These are phyloP conservation scores for Colletotrichum tabaci DNA, from an alignment of 2,329 filamentous ascomycete species.

Conservation along the genomic window DNA sequence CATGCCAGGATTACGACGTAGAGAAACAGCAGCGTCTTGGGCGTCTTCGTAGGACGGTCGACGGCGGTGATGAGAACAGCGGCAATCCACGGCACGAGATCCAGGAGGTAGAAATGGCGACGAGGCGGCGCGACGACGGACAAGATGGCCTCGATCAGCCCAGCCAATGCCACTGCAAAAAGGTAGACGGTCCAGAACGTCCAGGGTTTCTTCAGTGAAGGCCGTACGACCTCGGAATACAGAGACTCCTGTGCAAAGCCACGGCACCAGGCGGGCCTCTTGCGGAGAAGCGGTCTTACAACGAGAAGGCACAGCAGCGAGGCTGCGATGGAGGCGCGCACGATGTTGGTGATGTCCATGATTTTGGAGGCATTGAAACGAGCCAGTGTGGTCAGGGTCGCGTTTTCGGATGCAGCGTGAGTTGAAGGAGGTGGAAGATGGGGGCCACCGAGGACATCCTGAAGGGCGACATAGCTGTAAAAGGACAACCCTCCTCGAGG, in stretches of 20 bases:
- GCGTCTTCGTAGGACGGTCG: constrained; percentile 58
- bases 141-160: constrained; percentile 52
- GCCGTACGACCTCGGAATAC: constrained; percentile 40
- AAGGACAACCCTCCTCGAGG: neutral
- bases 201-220: constrained; percentile 51
- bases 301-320: constrained; percentile 50
- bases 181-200: constrained; percentile 57
- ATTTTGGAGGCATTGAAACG: constrained; percentile 9
- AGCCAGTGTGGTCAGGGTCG: neutral
- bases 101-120: constrained; percentile 49
- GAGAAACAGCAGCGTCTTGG: constrained; percentile 57
- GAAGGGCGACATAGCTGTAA: constrained; percentile 33
- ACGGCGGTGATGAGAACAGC: constrained; percentile 54
- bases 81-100: constrained; percentile 57
- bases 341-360: constrained; percentile 41
- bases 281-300: constrained; percentile 45
- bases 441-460: constrained; percentile 28
- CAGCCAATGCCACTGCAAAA: constrained; percentile 50
- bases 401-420: neutral
- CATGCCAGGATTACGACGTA: constrained; percentile 55
- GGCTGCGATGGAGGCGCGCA: constrained; percentile 50
- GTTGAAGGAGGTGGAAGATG: constrained; percentile 8
- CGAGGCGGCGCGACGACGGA: constrained; percentile 50
- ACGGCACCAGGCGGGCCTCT: constrained; percentile 57
- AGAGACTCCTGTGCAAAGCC: constrained; percentile 59